A percentile compares a stretch with the other conserved stretches of the same genome.
These are phyloP conservation scores for Mallotus nudiflorus DNA, from an alignment of 345 rosid genomes.

Conservation along the genomic window DNA sequence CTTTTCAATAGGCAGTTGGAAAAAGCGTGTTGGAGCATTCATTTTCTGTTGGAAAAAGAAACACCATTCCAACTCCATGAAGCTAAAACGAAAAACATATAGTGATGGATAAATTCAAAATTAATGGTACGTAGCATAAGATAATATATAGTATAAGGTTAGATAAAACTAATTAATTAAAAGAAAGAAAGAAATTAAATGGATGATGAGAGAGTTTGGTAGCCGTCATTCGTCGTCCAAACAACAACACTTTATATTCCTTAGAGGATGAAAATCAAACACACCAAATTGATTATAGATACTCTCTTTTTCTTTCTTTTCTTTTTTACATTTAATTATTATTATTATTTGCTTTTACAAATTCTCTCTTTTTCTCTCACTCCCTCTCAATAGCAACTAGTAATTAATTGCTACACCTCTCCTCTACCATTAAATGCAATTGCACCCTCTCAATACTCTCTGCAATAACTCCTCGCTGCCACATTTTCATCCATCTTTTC, in stretches of 20 bases:
- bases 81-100: no score
- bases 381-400: slow-evolving; percentile 26
- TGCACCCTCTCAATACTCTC: slow-evolving; percentile 72
- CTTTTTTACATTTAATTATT: no score
- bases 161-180: no score
- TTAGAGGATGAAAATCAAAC: slow-evolving; percentile 1
- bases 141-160: no score
- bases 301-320: background rate
- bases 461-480: slow-evolving; percentile 62
- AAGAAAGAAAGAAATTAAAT: no score
- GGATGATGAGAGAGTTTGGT: slow-evolving; percentile 26
- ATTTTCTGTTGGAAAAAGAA: slow-evolving; percentile 3
- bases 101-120: background rate
- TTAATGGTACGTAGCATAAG: no score
- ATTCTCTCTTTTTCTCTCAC: slow-evolving; percentile 23
- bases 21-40: slow-evolving; percentile 9
- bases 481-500: slow-evolving; percentile 33
- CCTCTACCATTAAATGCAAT: slow-evolving; percentile 68
- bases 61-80: no score
- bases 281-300: slow-evolving; percentile 19
- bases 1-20: slow-evolving; percentile 1
- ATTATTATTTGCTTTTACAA: background rate
- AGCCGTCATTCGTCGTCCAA: slow-evolving; percentile 51
- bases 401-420: slow-evolving; percentile 37
- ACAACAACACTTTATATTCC: slow-evolving; percentile 3